Evolutionary conservation across 2,329 filamentous ascomycete species (phyloP), one percentile per base, ranked within the genome.

Genomic region (Ophiocordyceps robertsii): DNA sequence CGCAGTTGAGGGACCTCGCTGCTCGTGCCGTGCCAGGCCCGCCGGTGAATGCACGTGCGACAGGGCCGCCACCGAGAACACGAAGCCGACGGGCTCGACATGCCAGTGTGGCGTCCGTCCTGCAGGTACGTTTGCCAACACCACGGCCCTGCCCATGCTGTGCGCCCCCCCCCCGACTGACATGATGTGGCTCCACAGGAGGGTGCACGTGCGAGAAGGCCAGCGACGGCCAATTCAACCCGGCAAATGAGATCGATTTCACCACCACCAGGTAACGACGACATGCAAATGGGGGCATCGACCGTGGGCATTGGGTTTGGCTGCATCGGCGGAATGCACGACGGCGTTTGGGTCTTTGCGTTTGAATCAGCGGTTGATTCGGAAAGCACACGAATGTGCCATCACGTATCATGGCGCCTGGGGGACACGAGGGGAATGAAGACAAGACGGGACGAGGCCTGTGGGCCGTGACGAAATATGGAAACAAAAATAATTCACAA

Each of bases 171-270:
- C 29, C 17, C 37, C 21, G 37, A 29, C 17, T 24, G 16, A 30
- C n/a, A 29, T 43, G 32, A 41, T 50, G 39, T 53, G 42, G 38
- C 24, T 29, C 24, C 43, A 4, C 42, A 80, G 78, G 68, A 57
- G 78, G 73, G 21, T 92, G 86, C 66, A 92, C 83, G n/a, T 95
- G 88, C 60, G 82, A 87, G 63, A 89, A 85, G 61, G 75, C 75
- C 16, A 60, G 73, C 39, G 72, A 74, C 50, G 73, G 77, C 42
- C 75, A 75, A 33, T 70, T 72, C 45, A 76, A 82, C 50, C 72
- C 77, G 38, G 59, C 62, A 27, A 71, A 82, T 51, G 89, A 95
- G 75, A 84, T 75, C 40, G 89, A 95, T 63, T 95, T 95, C 58
- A 95, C 88, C 32, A 86, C 81, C 43, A 77, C 74, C 66, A 65